Evolutionary conservation across 768 basidiomycete species (phyloP).

Genomic region (Suillus ampliporus): DNA sequence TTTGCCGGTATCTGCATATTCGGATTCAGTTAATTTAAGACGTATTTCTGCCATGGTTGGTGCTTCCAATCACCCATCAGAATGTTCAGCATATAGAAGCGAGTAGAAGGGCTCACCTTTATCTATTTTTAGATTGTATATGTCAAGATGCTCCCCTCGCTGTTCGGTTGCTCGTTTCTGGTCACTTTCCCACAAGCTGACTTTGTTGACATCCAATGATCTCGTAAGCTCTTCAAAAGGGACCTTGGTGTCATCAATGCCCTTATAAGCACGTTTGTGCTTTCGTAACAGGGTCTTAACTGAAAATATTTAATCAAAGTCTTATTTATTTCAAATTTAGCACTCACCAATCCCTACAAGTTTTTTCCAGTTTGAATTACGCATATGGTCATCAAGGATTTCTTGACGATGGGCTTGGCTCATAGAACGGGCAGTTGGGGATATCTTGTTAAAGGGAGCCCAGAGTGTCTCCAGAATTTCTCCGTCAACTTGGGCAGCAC

Average conservation of each 20-base stretch:
- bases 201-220: neutral
- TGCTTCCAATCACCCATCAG: slow-evolving; percentile 7
- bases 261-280: neutral
- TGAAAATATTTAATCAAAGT: neutral
- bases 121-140: slow-evolving; percentile 8
- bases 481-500: slow-evolving; percentile 32
- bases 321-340: neutral
- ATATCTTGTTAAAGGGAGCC: slow-evolving; percentile 30
- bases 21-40: neutral
- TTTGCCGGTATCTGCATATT: neutral
- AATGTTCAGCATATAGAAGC: neutral
- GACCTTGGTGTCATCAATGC: slow-evolving; percentile 9
- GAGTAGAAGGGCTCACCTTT: slow-evolving; percentile 5
- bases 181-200: slow-evolving; percentile 7
- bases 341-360: slow-evolving; percentile 26
- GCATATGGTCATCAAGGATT: slow-evolving; percentile 36
- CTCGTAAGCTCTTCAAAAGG: neutral
- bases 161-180: neutral
- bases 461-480: slow-evolving; percentile 41
- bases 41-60: slow-evolving; percentile 11
- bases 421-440: slow-evolving; percentile 5
- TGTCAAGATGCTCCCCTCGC: slow-evolving; percentile 9
- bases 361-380: slow-evolving; percentile 40
- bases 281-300: neutral
- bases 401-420: slow-evolving; percentile 21